Conservation (phyloP, 179 eudicot species). For the Vitellaria paradoxa region DNA sequence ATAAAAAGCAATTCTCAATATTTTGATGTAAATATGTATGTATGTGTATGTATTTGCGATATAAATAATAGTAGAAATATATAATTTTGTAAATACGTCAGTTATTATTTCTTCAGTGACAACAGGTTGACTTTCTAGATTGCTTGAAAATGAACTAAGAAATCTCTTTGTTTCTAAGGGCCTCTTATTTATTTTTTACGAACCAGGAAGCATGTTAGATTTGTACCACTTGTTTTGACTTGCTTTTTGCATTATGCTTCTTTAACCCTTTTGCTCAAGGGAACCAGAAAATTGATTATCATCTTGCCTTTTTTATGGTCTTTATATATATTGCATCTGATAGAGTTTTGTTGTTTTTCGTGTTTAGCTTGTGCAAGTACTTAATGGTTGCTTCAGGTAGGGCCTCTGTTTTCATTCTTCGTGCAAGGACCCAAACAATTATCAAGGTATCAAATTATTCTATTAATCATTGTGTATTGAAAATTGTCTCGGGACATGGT, state of each 20-base stretch:
- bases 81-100: too few relatives aligned
- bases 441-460: conserved; percentile 50
- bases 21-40: too few relatives aligned
- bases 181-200: neutral
- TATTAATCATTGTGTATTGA: neutral
- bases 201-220: neutral
- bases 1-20: too few relatives aligned
- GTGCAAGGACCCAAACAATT: conserved; percentile 39
- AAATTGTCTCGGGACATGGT: neutral
- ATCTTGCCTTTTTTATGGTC: neutral
- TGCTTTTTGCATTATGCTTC: neutral
- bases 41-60: too few relatives aligned
- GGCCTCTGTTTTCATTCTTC: conserved; percentile 69
- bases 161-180: neutral
- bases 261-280: neutral
- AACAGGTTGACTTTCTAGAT: neutral
- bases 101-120: neutral
- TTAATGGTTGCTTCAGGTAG: conserved; percentile 87
- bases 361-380: conserved; percentile 79
- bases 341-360: neutral
- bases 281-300: neutral
- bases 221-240: neutral
- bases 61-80: too few relatives aligned
- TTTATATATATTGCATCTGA: neutral
- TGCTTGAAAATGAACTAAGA: neutral